These are phyloP conservation scores for Chaetomiaceae sp. DNA, from an alignment of 2,329 filamentous ascomycete species.

Conservation along the genomic window DNA sequence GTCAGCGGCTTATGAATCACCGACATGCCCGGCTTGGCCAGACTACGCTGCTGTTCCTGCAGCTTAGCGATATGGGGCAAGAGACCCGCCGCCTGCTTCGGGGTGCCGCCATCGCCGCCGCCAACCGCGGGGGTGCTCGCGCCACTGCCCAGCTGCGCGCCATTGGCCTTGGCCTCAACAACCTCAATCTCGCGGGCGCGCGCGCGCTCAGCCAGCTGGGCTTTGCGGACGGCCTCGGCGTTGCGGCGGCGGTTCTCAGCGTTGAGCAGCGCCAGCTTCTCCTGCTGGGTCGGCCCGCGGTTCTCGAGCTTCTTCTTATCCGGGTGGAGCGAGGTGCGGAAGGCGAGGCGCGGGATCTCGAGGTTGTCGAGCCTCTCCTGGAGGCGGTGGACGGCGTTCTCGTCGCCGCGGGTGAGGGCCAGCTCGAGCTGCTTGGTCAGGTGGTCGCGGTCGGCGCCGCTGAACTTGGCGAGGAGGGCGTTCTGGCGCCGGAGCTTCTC, in stretches of 20 bases:
- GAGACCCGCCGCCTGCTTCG: constrained; percentile 29
- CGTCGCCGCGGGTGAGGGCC: constrained; percentile 58
- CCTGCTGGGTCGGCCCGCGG: constrained; percentile 60
- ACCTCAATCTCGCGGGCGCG: constrained; percentile 54
- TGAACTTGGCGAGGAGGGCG: constrained; percentile 59
- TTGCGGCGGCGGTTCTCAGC: constrained; percentile 77
- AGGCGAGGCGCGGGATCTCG: constrained; percentile 66
- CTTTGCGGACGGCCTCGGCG: constrained; percentile 82
- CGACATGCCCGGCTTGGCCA: constrained; percentile 51
- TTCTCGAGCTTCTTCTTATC: constrained; percentile 41
- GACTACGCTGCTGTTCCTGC: constrained; percentile 43
- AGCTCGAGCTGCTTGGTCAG: constrained; percentile 60
- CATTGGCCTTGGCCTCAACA: too few species aligned
- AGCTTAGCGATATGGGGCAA: constrained; percentile 50
- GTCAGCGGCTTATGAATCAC: constrained; percentile 73
- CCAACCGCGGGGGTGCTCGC: constrained; percentile 31
- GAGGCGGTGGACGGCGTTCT: constrained; percentile 47
- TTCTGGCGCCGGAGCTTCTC: constrained; percentile 69
- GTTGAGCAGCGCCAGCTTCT: constrained; percentile 78
- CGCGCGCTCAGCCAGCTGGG: constrained; percentile 74
- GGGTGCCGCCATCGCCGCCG: constrained; percentile 36
- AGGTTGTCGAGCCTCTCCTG: constrained; percentile 58
- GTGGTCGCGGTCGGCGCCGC: constrained; percentile 61
- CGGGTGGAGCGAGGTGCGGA: constrained; percentile 56
- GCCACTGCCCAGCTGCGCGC: too few species aligned